Evolutionary conservation across 2,329 filamentous ascomycete genomes (phyloP).

Genomic region (Diaporthe citrichinensis): DNA sequence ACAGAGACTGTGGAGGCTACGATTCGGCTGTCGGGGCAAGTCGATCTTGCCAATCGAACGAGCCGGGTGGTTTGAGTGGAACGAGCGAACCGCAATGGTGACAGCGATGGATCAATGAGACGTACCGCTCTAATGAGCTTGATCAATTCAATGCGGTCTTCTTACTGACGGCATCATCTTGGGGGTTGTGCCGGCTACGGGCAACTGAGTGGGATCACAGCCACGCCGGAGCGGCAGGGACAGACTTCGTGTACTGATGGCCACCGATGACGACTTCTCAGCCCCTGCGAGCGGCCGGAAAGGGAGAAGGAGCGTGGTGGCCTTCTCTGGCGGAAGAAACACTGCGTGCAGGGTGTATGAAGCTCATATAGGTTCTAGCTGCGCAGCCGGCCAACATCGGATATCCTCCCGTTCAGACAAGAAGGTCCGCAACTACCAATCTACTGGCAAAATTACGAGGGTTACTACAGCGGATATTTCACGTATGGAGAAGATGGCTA

Average conservation of each 20-base stretch:
- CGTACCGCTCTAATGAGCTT: not conserved
- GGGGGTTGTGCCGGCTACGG: not conserved
- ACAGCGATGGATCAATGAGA: not conserved
- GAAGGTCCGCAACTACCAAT: not conserved
- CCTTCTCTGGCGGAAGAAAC: not conserved
- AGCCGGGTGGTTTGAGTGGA: constrained; percentile 28
- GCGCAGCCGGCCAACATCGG: not conserved
- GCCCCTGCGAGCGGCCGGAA: not conserved
- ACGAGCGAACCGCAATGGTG: not conserved
- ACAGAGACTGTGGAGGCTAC: constrained; percentile 59
- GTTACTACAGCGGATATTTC: not conserved
- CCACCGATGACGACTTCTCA: not conserved
- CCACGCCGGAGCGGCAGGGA: too few relatives aligned
- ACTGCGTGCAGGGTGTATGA: not conserved
- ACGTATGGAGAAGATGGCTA: not conserved
- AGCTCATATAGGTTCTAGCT: not conserved
- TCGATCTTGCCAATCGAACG: constrained; percentile 21
- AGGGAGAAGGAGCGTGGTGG: too few relatives aligned
- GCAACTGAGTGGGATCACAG: not conserved
- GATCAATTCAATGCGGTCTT: too few relatives aligned
- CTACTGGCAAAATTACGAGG: not conserved
- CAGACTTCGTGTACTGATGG: not conserved
- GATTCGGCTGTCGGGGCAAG: constrained; percentile 46
- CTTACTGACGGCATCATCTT: not conserved
- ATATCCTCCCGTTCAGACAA: not conserved